Conservation (phyloP, 78 protist species). For the Chrysochromulina parva region DNA sequence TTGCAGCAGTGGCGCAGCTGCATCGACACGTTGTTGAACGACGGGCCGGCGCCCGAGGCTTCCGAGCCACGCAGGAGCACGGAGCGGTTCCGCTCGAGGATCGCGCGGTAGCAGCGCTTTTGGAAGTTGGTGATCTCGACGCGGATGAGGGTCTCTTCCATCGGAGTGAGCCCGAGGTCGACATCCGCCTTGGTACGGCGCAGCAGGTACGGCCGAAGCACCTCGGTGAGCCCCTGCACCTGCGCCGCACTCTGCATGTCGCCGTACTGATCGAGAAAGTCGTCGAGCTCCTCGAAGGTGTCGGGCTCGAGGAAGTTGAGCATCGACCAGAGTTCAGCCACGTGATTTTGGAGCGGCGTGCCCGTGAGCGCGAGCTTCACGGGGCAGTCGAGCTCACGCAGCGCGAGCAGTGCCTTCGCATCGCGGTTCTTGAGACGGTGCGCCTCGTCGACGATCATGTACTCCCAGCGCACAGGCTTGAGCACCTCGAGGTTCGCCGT, state of each 20-base stretch:
- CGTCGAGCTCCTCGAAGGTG: background rate
- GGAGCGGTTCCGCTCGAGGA: constrained; percentile 60
- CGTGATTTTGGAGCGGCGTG: constrained; percentile 67
- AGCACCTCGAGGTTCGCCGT: constrained; percentile 25
- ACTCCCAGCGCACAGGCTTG: constrained; percentile 1
- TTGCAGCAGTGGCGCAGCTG: constrained; percentile 91
- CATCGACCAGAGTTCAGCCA: constrained; percentile 60
- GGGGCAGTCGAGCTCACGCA: background rate
- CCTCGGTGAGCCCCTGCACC: constrained; percentile 57
- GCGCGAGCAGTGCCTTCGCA: background rate
- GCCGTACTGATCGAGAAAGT: constrained; percentile 23
- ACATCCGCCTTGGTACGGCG: constrained; percentile 89
- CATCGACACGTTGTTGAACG: constrained; percentile 75
- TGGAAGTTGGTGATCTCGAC: constrained; percentile 83
- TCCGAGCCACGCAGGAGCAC: constrained; percentile 48
- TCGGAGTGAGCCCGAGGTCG: constrained; percentile 31
- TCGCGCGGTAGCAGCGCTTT: constrained; percentile 62
- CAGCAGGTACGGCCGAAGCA: constrained; percentile 79
- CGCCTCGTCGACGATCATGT: constrained; percentile 67
- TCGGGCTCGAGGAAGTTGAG: constrained; percentile 20
- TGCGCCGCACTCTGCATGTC: background rate
- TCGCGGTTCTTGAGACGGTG: constrained; percentile 64
- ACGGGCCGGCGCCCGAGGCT: constrained; percentile 34
- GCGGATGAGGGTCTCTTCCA: constrained; percentile 78
- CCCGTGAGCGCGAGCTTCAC: constrained; percentile 53